Evolutionary conservation across 2,329 filamentous ascomycete genomes (phyloP).

Genomic region (Sporothrix luriei): DNA sequence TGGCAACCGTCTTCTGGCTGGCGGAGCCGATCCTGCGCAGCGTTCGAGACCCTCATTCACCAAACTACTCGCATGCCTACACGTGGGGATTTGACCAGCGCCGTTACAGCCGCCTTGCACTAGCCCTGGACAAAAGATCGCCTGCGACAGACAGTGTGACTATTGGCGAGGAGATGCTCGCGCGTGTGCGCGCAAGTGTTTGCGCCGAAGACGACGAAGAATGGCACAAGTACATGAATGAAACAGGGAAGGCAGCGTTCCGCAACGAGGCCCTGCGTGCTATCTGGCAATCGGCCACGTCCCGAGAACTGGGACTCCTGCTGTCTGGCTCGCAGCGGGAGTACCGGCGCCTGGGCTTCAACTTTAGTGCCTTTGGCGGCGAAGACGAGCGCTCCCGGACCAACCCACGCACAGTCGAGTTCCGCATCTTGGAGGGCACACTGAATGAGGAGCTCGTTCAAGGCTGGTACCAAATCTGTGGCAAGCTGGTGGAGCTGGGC

Average conservation of each 20-base stretch:
- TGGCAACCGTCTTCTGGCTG: constrained; percentile 45
- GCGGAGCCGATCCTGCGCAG: constrained; percentile 45
- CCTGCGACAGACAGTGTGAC: constrained; percentile 10
- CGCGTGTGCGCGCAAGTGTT: constrained; percentile 11
- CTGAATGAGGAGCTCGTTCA: constrained; percentile 40
- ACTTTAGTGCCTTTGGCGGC: constrained; percentile 46
- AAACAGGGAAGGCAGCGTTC: constrained; percentile 29
- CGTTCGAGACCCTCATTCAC: constrained; percentile 45
- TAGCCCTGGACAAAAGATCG: constrained; percentile 29
- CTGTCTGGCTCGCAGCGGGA: constrained; percentile 43
- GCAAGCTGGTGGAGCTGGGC: constrained; percentile 41
- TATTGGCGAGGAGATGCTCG: constrained; percentile 29
- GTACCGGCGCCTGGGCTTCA: constrained; percentile 47
- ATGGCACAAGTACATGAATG: constrained; percentile 35
- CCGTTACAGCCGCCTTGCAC: constrained; percentile 43
- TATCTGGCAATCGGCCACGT: constrained; percentile 41
- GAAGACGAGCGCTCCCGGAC: constrained; percentile 44
- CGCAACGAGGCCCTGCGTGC: constrained; percentile 38
- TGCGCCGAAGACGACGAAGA: constrained; percentile 33
- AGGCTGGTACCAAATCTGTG: constrained; percentile 45
- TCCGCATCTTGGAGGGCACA: constrained; percentile 47
- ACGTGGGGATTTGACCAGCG: constrained; percentile 46
- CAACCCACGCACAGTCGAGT: constrained; percentile 46
- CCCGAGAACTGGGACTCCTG: constrained; percentile 43
- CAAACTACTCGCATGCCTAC: constrained; percentile 45